A percentile compares a stretch with the other conserved stretches of the same genome.
These are phyloP conservation scores for Clarireedia monteithiana DNA, from an alignment of 2,329 filamentous ascomycete genomes.

Conservation along the genomic window DNA sequence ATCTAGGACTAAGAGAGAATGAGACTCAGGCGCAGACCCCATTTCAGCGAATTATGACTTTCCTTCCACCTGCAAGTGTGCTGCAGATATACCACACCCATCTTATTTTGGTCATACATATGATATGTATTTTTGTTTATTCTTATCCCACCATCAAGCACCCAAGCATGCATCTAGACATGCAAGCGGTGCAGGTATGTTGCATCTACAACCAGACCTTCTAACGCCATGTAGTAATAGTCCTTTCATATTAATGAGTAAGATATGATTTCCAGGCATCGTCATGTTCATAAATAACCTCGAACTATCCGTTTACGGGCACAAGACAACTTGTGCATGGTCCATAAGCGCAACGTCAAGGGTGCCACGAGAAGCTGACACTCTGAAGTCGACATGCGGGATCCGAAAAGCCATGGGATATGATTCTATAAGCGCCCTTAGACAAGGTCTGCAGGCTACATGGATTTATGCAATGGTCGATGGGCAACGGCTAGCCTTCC, in stretches of 20 bases:
- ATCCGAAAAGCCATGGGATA: slow-evolving; percentile 6
- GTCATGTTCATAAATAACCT: slow-evolving; percentile 10
- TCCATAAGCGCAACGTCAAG: slow-evolving; percentile 9
- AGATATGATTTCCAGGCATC: slow-evolving; percentile 5
- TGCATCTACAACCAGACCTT: slow-evolving; percentile 4
- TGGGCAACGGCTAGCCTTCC: slow-evolving; percentile 8
- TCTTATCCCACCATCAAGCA: slow-evolving; percentile 3
- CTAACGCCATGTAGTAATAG: slow-evolving; percentile 2
- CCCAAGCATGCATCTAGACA: background rate
- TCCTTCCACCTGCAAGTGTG: slow-evolving; percentile 1
- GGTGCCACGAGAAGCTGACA: slow-evolving; percentile 11
- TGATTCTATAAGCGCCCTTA: slow-evolving; percentile 10
- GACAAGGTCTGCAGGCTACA: slow-evolving; percentile 9
- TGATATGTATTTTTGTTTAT: background rate
- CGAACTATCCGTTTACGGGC: background rate
- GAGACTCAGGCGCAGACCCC: slow-evolving; percentile 5
- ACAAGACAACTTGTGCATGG: slow-evolving; percentile 1
- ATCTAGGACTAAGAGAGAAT: background rate
- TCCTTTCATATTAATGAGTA: slow-evolving; percentile 1
- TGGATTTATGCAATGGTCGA: slow-evolving; percentile 6
- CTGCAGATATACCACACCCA: background rate
- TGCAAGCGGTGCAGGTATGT: background rate
- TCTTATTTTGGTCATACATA: slow-evolving; percentile 1
- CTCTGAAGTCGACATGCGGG: slow-evolving; percentile 7
- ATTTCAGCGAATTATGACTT: slow-evolving; percentile 5